Base-by-base conservation (phyloP, 2,329 filamentous ascomycete species). In the Rutstroemia sp. region DNA sequence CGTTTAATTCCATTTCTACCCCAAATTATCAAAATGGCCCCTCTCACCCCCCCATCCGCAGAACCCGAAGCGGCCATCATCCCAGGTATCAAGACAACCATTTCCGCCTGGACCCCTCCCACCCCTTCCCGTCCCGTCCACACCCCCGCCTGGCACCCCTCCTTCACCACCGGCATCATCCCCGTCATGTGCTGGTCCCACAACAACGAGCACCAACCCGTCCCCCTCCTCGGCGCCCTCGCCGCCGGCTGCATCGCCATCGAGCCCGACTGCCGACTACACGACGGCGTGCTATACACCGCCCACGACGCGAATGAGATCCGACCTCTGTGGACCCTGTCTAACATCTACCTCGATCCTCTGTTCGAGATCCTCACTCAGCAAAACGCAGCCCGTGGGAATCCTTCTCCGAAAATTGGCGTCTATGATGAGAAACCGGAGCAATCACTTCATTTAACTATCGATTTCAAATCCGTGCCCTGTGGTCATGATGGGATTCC, bases 261-360 rank as follows among this genome's bases (percentile, higher is more conserved):
- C 1, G 82, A 85, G 70, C 80, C 79, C 2, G 81, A 85, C 67
- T 79, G 84, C 21, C 83, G 80, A 78, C 69, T 84, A 38, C 74
- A 77, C 53, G 78, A 82, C 57, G 76, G 69, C 30, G 58, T 61
- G 21, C 72, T 84, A 16, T 76, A 78, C 68, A 77, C 81, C 51
- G 81, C 82, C 12, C 82, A 85, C 63, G 77, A 79, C 60, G 61
- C 72, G 50, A 73, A 71, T 5, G 77, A 80, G 16, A 69, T 85
- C 12, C 80, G 76, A 8, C 63, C 70, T 17, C 69, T 70, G 25
- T 75, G 80, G 27, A 85, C 82, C 1, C 73, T 86, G 4, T 70
- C 77, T 49, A 76, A 75, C 2, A 73, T 85, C 27, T 86, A 84
- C 65, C 75, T 85, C 60, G 72, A 81, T 45, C 82, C 82, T 2